Conservation (phyloP, 352 stramenopile genomes). For the Salisapilia sapeloensis region DNA sequence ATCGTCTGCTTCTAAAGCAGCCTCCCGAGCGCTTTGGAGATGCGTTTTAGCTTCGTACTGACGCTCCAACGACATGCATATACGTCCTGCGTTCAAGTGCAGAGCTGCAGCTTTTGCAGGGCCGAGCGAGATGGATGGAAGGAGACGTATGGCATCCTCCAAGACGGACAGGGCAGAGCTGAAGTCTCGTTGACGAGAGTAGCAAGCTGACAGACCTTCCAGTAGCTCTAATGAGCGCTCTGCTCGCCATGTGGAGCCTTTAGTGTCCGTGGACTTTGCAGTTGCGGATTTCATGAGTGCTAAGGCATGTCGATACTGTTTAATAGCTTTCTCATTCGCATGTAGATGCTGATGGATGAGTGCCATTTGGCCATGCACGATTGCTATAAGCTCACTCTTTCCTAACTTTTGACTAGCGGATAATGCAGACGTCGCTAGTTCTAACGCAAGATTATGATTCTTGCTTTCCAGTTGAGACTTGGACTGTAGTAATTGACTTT, state of each 20-base stretch:
- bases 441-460: background rate
- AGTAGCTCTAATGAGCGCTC: slow-evolving; percentile 45
- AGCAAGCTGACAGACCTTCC: slow-evolving; percentile 26
- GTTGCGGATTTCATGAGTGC: slow-evolving; percentile 11
- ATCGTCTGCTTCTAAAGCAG: slow-evolving; percentile 8
- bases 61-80: slow-evolving; percentile 34
- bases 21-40: slow-evolving; percentile 18
- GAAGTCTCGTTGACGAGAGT: slow-evolving; percentile 35
- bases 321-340: slow-evolving; percentile 33
- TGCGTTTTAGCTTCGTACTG: slow-evolving; percentile 21
- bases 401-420: slow-evolving; percentile 15
- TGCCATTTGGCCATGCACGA: slow-evolving; percentile 51
- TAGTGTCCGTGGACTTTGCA: too few relatives aligned
- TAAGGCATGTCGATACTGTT: slow-evolving; percentile 43
- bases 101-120: slow-evolving; percentile 22
- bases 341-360: slow-evolving; percentile 32
- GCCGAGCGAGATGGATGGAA: slow-evolving; percentile 18
- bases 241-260: slow-evolving; percentile 10
- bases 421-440: background rate
- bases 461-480: background rate
- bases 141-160: slow-evolving; percentile 24
- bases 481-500: too few relatives aligned
- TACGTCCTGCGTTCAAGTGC: slow-evolving; percentile 36
- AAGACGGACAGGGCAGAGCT: slow-evolving; percentile 30
- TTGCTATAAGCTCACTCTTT: slow-evolving; percentile 37